Evolutionary conservation across 73 alveolate species (phyloP).

Genomic region (Durusdinium trenchii): DNA sequence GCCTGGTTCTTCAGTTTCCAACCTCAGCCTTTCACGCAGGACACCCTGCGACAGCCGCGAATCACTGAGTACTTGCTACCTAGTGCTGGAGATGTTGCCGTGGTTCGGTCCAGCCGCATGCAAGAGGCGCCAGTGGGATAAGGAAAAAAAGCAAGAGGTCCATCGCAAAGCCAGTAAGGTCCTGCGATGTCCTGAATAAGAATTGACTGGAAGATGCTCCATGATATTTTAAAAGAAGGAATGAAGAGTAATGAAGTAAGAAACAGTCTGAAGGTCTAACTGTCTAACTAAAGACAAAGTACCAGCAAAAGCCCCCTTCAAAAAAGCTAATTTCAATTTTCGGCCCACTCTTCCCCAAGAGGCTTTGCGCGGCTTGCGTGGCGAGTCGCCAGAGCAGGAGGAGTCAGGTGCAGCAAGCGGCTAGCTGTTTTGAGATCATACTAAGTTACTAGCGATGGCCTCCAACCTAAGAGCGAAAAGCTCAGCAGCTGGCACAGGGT

Average conservation of each 20-base stretch:
- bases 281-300: neutral
- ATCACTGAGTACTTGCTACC: conserved; percentile 59
- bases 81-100: conserved; percentile 51
- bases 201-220: neutral
- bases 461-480: too few species aligned
- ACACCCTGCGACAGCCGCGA: conserved; percentile 77
- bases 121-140: neutral
- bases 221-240: neutral
- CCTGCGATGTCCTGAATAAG: too few species aligned
- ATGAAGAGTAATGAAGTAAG: neutral
- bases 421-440: too few species aligned
- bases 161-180: too few species aligned
- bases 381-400: conserved; percentile 17
- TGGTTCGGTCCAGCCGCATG: conserved; percentile 68
- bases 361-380: conserved; percentile 69
- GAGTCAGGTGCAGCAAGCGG: too few species aligned
- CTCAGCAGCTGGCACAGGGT: too few species aligned
- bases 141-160: neutral
- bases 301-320: neutral
- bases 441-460: too few species aligned
- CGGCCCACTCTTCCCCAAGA: too few species aligned
- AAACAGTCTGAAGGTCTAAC: too few species aligned
- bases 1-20: too few species aligned
- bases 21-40: neutral
- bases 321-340: too few species aligned